Evolutionary conservation across 768 basidiomycete genomes (phyloP), one percentile per base, ranked within the genome.

Genomic region (Lanmaoa rubissima): DNA sequence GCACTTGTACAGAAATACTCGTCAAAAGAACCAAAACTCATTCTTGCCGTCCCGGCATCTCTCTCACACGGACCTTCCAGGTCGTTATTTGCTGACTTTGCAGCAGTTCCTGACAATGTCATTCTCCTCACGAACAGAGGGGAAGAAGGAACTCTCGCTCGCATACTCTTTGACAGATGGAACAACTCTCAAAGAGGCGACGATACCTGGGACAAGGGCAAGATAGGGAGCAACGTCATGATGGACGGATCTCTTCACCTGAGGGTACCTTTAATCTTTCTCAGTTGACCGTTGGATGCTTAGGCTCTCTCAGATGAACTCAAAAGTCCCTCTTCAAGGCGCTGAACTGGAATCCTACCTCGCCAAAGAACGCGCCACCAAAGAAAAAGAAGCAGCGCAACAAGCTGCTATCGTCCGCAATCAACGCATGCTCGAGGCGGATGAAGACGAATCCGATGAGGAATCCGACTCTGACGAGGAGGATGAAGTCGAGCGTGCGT

Each of bases 41-140:
- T 99, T 58, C 80, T 99, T 16, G 93, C 94, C 0, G 89, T 96
- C 28, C 97, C 97, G 2, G 87, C 92, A 1, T 92, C 92, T 4
- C 79, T 99, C 47, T 95, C 94, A 0, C 90, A 98, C 65, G 96
- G 96, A 2, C 88, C 92, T 10, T 95, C 94, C 1, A 84, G 97
- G 44, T 78, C 83, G 35, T 72, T 98, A 4, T 98, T 99, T 69
- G 81, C 85, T 16, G 84, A 92, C 51, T 94, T 98, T 73, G 93
- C 94, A 4, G 78, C 84, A 8, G 81, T 87, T 5, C 84, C 88
- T 0, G 88, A 88, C 58, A 96, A 96, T 62, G 87, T 97, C 51
- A 82, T 99, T 32, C 78, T 99, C 4, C 81, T 98, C 41, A 97
- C 96, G 0, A 78, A 81, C 5, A 81, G 87, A 34, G 82, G 88